Conservation (phyloP, 352 stramenopile species). For the Phytophthora lateralis region DNA sequence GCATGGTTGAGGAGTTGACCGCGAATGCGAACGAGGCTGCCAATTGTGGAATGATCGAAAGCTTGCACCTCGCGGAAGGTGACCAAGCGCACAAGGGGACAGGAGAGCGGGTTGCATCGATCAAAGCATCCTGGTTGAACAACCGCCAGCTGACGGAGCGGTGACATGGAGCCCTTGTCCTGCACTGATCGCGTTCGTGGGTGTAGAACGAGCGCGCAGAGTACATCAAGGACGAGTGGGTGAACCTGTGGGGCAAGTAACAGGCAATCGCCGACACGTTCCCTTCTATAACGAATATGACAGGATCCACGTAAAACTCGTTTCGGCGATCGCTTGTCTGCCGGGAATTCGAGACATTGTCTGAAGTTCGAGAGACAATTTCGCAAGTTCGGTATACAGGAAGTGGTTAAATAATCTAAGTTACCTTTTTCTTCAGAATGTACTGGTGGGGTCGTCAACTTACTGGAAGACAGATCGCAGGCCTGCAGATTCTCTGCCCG, state of each 20-base stretch:
- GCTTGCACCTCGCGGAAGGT: conserved; percentile 7
- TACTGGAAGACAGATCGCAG: not conserved
- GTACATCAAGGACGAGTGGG: conserved; percentile 25
- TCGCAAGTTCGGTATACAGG: not conserved
- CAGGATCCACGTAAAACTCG: conserved; percentile 9
- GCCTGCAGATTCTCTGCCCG: conserved; percentile 4
- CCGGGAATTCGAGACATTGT: not conserved
- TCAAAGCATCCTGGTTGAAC: conserved; percentile 33
- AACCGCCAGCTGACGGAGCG: conserved; percentile 20
- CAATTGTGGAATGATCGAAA: conserved; percentile 28
- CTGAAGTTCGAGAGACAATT: not conserved
- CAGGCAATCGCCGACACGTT: conserved; percentile 4
- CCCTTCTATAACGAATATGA: conserved; percentile 11
- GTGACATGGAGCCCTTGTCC: conserved; percentile 2
- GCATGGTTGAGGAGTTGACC: conserved; percentile 13
- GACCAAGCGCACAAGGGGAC: not conserved
- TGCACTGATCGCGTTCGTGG: conserved; percentile 20
- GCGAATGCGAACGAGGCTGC: conserved; percentile 13
- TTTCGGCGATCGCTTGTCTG: conserved; percentile 24
- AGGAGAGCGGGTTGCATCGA: conserved; percentile 19
- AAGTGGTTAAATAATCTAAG: not conserved
- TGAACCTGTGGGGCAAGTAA: conserved; percentile 14
- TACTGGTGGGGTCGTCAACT: not conserved
- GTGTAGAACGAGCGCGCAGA: conserved; percentile 24
- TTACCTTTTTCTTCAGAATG: not conserved